phyloP scores from a whole-genome alignment of 148 eudicot genomes.

The Simmondsia chinensis region DNA sequence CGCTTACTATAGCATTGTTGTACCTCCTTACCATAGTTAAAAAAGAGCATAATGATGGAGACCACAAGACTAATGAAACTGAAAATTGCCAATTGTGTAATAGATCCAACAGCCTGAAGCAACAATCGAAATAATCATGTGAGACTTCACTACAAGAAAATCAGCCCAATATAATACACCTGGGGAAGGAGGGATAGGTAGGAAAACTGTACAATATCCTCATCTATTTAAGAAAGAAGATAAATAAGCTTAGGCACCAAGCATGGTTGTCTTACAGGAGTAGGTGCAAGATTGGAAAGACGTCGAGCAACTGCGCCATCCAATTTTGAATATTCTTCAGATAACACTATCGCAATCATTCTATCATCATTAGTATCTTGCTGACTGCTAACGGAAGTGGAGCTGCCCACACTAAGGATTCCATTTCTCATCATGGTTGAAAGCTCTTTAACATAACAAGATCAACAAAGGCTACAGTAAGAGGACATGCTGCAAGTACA shows the following conservation, averaged over 20 bases:
- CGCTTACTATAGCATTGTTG: too few relatives aligned
- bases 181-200: background rate
- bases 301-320: constrained; percentile 70
- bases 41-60: too few relatives aligned
- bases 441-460: constrained; percentile 4
- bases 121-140: too few relatives aligned
- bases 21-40: too few relatives aligned
- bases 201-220: too few relatives aligned
- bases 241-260: background rate
- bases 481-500: too few relatives aligned
- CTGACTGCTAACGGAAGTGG: constrained; percentile 61
- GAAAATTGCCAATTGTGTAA: too few relatives aligned
- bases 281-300: constrained; percentile 61
- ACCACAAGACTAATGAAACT: too few relatives aligned
- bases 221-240: background rate
- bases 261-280: constrained; percentile 47
- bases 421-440: constrained; percentile 39
- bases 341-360: constrained; percentile 75
- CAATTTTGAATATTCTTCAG: constrained; percentile 73
- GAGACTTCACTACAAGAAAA: too few relatives aligned
- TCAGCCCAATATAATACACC: background rate
- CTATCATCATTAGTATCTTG: constrained; percentile 62
- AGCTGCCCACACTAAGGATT: constrained; percentile 37
- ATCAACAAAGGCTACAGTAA: too few relatives aligned
- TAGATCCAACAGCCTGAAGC: too few relatives aligned